Evolutionary conservation across 2,329 filamentous ascomycete species (phyloP), one percentile per base, ranked within the genome.

Genomic region (Colletotrichum sp.): DNA sequence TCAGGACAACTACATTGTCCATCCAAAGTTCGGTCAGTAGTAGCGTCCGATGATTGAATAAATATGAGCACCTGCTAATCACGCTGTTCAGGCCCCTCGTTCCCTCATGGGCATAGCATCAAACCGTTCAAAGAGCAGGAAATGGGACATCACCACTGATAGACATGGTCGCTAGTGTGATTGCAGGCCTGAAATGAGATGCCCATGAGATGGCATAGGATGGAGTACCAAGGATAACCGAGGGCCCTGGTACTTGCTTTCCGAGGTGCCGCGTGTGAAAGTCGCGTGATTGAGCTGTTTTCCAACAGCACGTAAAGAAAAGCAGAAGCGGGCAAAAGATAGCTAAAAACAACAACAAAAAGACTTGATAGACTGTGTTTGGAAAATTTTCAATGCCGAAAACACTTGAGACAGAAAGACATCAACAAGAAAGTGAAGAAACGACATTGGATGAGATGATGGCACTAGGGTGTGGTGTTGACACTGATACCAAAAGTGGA

Each of bases 1-100:
- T 16, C 71, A 76, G 18, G 71, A 76, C 15, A 71, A 75, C 15
- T 76, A 76, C 32, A 76, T 76, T 18, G 74, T 76, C 6, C 74
- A 76, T 34, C 74, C 74, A 6, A 76, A 76, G 27, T 76, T 76
- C 25, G 74, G 74, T 76, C 43, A 13, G 43, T 52, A 12, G 1
- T 36, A 15, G 32, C 28, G 4, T 13, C 9, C 0, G 6, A 52
- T 52, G 43, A 60, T 36, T n/a, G 27, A 1, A 7, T 7, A 16
- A 12, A 5, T 10, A 7, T 2, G 16, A 34, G 18, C 56, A 18
- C 10, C 12, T 4, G 6, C 28, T 76, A 7, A 74, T 30, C 5
- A 13, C n/a, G 56, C 5, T 15, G 9, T 18, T 9, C 25, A 75
- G 74, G 74, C 13, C 74, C 74, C 8, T 74, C 74, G 10, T 76